Conservation (phyloP, 2,329 filamentous ascomycete species). For the Ophiocordyceps unilateralis region DNA sequence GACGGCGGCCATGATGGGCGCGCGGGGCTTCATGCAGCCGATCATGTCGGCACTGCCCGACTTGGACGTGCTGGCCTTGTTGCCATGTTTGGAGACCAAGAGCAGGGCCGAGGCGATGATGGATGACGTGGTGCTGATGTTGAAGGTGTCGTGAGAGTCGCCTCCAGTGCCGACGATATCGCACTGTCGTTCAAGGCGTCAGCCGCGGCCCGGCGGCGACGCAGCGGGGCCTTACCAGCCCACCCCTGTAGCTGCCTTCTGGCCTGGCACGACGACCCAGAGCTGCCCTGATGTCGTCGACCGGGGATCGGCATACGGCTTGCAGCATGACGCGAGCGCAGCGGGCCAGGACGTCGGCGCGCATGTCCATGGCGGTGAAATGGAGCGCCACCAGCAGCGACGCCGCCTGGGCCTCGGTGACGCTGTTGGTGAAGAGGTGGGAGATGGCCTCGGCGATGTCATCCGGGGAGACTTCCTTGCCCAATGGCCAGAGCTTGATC, state of each 20-base stretch:
- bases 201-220: not conserved
- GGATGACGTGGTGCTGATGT: slow-evolving; percentile 88
- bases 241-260: slow-evolving; percentile 64
- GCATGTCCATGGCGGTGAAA: slow-evolving; percentile 72
- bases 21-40: slow-evolving; percentile 50
- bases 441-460: slow-evolving; percentile 86
- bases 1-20: slow-evolving; percentile 60
- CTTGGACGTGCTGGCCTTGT: slow-evolving; percentile 85
- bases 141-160: slow-evolving; percentile 95
- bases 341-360: slow-evolving; percentile 70
- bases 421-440: slow-evolving; percentile 75
- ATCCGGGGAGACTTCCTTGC: slow-evolving; percentile 43
- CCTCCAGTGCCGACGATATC: slow-evolving; percentile 97
- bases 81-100: slow-evolving; percentile 86
- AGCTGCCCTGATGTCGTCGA: slow-evolving; percentile 38
- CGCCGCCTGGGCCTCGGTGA: slow-evolving; percentile 77
- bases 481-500: slow-evolving; percentile 50
- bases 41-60: slow-evolving; percentile 91
- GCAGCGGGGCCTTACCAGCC: slow-evolving; percentile 47
- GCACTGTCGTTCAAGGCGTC: slow-evolving; percentile 25
- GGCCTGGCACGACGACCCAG: slow-evolving; percentile 42
- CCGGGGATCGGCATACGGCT: slow-evolving; percentile 58
- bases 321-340: slow-evolving; percentile 72
- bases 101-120: slow-evolving; percentile 79
- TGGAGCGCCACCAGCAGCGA: slow-evolving; percentile 81